phyloP scores from a whole-genome alignment of 805 yeast genomes.

The Yamadazyma olivae region DNA sequence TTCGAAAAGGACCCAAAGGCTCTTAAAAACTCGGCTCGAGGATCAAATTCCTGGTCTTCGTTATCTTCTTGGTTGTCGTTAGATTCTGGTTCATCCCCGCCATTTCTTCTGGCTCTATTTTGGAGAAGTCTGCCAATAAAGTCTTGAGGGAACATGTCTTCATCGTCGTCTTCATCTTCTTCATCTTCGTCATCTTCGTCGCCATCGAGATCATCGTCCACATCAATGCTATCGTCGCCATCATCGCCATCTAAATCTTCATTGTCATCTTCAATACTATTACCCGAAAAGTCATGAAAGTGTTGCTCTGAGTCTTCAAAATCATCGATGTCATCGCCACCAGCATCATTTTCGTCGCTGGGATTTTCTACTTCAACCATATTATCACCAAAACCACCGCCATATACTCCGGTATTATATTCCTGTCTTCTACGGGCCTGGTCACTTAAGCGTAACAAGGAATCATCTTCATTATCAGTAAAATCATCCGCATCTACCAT shows the following conservation, averaged over 20 bases:
- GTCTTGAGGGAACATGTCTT: slow-evolving; percentile 14
- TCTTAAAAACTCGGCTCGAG: slow-evolving; percentile 21
- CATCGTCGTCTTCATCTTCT: slow-evolving; percentile 4
- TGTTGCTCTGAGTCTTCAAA: neutral
- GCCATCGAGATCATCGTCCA: slow-evolving; percentile 8
- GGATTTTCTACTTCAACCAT: slow-evolving; percentile 8
- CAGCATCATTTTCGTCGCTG: slow-evolving; percentile 10
- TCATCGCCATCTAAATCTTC: slow-evolving; percentile 15
- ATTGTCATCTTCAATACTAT: slow-evolving; percentile 3
- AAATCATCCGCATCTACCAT: slow-evolving; percentile 9
- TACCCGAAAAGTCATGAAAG: neutral
- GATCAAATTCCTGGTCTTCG: slow-evolving; percentile 16
- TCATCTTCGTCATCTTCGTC: slow-evolving; percentile 4
- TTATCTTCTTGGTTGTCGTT: slow-evolving; percentile 9
- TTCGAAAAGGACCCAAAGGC: slow-evolving; percentile 21
- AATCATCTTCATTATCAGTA: slow-evolving; percentile 17
- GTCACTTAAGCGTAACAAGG: slow-evolving; percentile 38
- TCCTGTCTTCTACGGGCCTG: slow-evolving; percentile 22
- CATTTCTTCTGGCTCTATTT: slow-evolving; percentile 9
- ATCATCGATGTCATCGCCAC: slow-evolving; percentile 9
- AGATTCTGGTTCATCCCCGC: neutral
- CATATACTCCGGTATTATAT: slow-evolving; percentile 1
- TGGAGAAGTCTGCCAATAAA: slow-evolving; percentile 19
- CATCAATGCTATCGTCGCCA: slow-evolving; percentile 10
- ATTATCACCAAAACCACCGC: slow-evolving; percentile 3